Evolutionary conservation across 495 filamentous ascomycete species (phyloP).

Genomic region (Penicillium taxi): DNA sequence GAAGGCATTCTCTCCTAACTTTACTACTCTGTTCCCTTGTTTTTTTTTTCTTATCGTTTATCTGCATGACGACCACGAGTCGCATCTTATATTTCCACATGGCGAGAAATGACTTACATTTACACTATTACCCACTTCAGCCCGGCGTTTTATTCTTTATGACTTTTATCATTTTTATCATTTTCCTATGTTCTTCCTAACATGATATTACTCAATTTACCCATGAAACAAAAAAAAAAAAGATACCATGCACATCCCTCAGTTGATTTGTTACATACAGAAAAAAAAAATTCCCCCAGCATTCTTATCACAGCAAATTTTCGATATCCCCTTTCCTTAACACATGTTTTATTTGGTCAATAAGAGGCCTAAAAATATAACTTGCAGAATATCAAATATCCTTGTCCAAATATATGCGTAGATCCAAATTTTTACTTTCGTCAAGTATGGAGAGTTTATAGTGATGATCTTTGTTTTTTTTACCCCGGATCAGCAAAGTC

Average conservation of each 20-base stretch:
- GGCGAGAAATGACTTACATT: conserved; percentile 4
- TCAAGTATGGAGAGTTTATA: too few species aligned
- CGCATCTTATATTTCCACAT: conserved; percentile 2
- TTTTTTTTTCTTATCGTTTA: conserved; percentile 1
- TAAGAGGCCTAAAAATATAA: too few species aligned
- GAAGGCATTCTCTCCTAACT: conserved; percentile 14
- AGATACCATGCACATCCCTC: neutral
- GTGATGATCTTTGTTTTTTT: too few species aligned
- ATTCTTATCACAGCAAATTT: too few species aligned
- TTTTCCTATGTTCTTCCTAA: neutral
- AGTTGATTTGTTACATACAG: conserved; percentile 1
- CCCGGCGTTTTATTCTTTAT: conserved; percentile 5
- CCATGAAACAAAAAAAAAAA: too few species aligned
- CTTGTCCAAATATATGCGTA: too few species aligned
- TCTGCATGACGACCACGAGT: conserved; percentile 12
- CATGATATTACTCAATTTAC: too few species aligned
- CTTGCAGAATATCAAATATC: too few species aligned
- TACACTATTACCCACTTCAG: conserved; percentile 1
- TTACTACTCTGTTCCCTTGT: conserved; percentile 7
- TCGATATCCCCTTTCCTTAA: too few species aligned
- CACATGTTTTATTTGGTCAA: too few species aligned
- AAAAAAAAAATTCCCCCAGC: too few species aligned
- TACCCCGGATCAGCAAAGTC: conserved; percentile 9
- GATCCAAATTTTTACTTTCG: too few species aligned
- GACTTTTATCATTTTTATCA: neutral